A percentile compares a stretch with the other conserved stretches of the same genome.
Conservation (phyloP, 1,284 basidiomycete species). For the Apiotrichum mycotoxinovorans region DNA sequence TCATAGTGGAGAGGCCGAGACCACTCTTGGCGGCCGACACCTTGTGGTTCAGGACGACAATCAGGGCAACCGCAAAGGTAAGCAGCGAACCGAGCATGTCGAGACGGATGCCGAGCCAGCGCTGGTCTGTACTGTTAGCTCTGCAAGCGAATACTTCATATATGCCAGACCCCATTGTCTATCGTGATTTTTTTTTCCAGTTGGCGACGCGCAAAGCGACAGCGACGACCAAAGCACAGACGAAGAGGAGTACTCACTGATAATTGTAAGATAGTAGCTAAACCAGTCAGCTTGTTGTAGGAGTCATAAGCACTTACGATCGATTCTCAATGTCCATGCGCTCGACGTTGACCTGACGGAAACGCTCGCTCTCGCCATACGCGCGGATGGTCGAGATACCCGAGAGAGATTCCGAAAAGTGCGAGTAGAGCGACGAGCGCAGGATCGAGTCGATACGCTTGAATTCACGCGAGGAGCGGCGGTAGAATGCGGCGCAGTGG, state of each 20-base stretch:
- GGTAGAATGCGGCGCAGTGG: slow-evolving; percentile 75
- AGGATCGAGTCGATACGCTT: slow-evolving; percentile 57
- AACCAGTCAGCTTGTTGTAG: too few relatives aligned
- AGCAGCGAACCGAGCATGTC: slow-evolving; percentile 76
- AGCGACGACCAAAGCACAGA: too few relatives aligned
- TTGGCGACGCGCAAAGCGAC: too few relatives aligned
- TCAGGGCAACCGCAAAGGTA: slow-evolving; percentile 72
- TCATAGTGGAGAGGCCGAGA: slow-evolving; percentile 55
- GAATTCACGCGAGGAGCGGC: slow-evolving; percentile 80
- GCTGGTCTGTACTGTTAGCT: too few relatives aligned
- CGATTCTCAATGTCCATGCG: slow-evolving; percentile 78
- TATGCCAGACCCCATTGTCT: too few relatives aligned
- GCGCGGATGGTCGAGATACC: slow-evolving; percentile 84
- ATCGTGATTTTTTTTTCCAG: too few relatives aligned
- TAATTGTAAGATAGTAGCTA: slow-evolving; percentile 73
- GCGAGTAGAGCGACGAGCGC: slow-evolving; percentile 65
- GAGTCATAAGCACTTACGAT: too few relatives aligned
- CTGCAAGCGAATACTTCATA: too few relatives aligned
- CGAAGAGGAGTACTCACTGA: too few relatives aligned
- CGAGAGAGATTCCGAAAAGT: slow-evolving; percentile 82
- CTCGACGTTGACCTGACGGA: slow-evolving; percentile 67
- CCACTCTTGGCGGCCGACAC: slow-evolving; percentile 74
- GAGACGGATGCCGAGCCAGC: slow-evolving; percentile 84
- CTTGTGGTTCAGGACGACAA: slow-evolving; percentile 67
- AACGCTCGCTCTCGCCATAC: slow-evolving; percentile 67